Evolutionary conservation across 768 basidiomycete genomes (phyloP).

Genomic region (Rhizopogon vinicolor): DNA sequence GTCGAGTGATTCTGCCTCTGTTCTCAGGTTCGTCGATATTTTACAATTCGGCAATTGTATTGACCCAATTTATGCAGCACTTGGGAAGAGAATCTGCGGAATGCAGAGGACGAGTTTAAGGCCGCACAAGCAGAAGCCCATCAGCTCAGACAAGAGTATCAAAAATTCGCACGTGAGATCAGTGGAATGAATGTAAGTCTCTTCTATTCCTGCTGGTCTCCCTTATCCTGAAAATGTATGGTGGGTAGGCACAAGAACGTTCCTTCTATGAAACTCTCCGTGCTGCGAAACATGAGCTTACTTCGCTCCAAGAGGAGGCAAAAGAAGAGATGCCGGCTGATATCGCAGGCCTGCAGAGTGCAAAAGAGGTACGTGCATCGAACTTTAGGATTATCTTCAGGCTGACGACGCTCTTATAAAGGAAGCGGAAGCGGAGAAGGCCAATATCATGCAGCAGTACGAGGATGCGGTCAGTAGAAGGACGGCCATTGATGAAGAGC

Average conservation of each 20-base stretch:
- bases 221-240: background rate
- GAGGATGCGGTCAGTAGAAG: constrained; percentile 40
- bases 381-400: background rate
- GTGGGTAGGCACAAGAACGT: constrained; percentile 15
- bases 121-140: constrained; percentile 21
- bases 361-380: constrained; percentile 41
- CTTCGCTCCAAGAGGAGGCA: constrained; percentile 49
- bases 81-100: constrained; percentile 35
- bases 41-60: background rate
- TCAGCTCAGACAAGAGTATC: constrained; percentile 26
- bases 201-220: background rate
- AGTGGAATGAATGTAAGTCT: constrained; percentile 31
- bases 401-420: constrained; percentile 20
- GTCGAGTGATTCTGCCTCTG: constrained; percentile 42
- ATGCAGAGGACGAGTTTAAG: constrained; percentile 34
- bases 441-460: constrained; percentile 43
- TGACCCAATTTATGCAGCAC: constrained; percentile 31
- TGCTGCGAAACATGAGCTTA: constrained; percentile 31
- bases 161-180: constrained; percentile 21
- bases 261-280: constrained; percentile 19
- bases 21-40: constrained; percentile 38
- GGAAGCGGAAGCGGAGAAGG: constrained; percentile 55
- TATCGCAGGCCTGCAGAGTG: constrained; percentile 51
- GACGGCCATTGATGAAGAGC: constrained; percentile 40
- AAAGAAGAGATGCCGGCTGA: constrained; percentile 68